Conservation (phyloP, 805 yeast genomes). For the Ogataea trehalophila region DNA sequence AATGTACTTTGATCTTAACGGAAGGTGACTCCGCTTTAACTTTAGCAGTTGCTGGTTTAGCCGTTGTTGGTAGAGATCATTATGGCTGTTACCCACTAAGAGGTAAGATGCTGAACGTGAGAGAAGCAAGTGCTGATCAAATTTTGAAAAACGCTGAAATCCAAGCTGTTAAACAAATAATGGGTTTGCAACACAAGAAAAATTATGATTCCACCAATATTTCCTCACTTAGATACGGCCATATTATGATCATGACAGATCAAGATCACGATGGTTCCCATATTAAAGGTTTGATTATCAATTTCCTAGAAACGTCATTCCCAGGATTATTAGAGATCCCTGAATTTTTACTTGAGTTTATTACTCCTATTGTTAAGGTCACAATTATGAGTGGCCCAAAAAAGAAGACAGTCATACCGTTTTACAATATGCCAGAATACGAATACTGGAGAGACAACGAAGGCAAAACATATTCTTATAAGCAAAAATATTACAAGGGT, state of each 20-base stretch:
- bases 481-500: slow-evolving; percentile 96
- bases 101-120: slow-evolving; percentile 91
- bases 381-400: slow-evolving; percentile 61
- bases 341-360: slow-evolving; percentile 88
- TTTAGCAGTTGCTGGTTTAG: slow-evolving; percentile 86
- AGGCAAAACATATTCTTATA: slow-evolving; percentile 72
- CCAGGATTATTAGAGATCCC: slow-evolving; percentile 90
- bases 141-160: slow-evolving; percentile 90
- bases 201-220: slow-evolving; percentile 58
- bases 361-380: slow-evolving; percentile 94
- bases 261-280: slow-evolving; percentile 99
- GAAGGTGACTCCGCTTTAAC: slow-evolving; percentile 97
- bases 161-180: slow-evolving; percentile 89
- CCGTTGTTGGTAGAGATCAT: slow-evolving; percentile 91
- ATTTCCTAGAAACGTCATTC: slow-evolving; percentile 87
- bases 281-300: slow-evolving; percentile 91
- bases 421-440: slow-evolving; percentile 94
- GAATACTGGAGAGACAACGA: slow-evolving; percentile 88
- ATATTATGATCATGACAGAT: slow-evolving; percentile 98
- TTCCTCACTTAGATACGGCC: slow-evolving; percentile 83
- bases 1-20: slow-evolving; percentile 88
- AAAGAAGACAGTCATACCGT: slow-evolving; percentile 54
- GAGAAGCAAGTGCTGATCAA: slow-evolving; percentile 97
- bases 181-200: slow-evolving; percentile 93
- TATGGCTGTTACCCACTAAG: slow-evolving; percentile 94